phyloP scores from a whole-genome alignment of 2,329 filamentous ascomycete species.

The Claviceps capensis region DNA sequence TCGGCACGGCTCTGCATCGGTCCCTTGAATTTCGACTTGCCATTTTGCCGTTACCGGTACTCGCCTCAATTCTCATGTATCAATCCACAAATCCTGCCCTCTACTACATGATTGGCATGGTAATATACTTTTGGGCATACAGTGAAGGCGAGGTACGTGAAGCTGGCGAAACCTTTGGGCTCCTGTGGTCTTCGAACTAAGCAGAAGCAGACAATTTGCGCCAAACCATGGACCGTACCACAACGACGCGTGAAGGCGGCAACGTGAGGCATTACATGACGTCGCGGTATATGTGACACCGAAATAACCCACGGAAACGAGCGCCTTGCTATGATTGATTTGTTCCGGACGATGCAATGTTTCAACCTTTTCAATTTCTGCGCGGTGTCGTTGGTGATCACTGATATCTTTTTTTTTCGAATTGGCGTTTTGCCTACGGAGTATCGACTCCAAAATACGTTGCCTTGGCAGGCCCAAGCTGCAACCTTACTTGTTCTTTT shows the following conservation, averaged over 20 bases:
- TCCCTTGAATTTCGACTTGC: slow-evolving; percentile 79
- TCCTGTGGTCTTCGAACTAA: not conserved
- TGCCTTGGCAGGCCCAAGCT: not conserved
- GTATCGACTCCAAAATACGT: not conserved
- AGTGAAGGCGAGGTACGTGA: slow-evolving; percentile 81
- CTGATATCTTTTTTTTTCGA: not conserved
- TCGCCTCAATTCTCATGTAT: slow-evolving; percentile 69
- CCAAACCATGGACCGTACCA: slow-evolving; percentile 57
- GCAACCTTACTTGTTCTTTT: not conserved
- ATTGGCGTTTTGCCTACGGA: not conserved
- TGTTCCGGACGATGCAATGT: not conserved
- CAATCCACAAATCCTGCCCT: slow-evolving; percentile 85
- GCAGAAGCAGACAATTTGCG: slow-evolving; percentile 46
- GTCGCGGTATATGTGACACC: not conserved
- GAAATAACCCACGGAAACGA: not conserved
- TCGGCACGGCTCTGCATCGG: slow-evolving; percentile 66
- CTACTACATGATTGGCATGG: slow-evolving; percentile 79
- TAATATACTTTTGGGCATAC: slow-evolving; percentile 92
- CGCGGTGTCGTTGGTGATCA: slow-evolving; percentile 3
- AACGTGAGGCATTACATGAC: slow-evolving; percentile 1
- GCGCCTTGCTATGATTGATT: not conserved
- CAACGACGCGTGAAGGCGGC: slow-evolving; percentile 29
- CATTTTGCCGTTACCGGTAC: slow-evolving; percentile 63
- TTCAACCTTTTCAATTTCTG: slow-evolving; percentile 2
- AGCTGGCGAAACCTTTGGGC: not conserved